Base-by-base conservation (phyloP, 345 rosid genomes). In the Lepidium aucheri region DNA sequence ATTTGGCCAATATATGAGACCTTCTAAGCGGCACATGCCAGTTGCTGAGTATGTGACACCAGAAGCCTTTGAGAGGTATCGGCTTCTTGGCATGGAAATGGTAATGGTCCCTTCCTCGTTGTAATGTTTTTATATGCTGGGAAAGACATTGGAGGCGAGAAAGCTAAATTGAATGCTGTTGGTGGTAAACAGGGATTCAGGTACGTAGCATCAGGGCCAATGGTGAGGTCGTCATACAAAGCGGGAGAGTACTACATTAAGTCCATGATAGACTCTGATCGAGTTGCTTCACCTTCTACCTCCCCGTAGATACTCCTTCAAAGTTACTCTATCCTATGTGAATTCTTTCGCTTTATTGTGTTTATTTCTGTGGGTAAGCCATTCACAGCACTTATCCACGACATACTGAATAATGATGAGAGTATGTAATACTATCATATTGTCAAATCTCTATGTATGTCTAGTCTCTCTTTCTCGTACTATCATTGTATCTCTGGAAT, bases 191-290 rank as follows among this genome's bases (percentile, higher is more conserved):
- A 91, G 97, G 97, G 99, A 70, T 95, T 91, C 63, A 91, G 99
- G 24, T 94, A 88, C 17, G 97, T 95, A 46, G 99, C 97, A 65
- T 95, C 96, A 44, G 97, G 99, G 54, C 97, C 97, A 33, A 91
- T 91, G 99, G 99, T 95, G 60, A 83, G 96, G 77, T 95, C 99
- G 52, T 95, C 99, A 8, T 95, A 91, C 85, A 95, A 95, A 82
- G 99, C 97, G 1, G 96, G 97, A 46, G 99, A 95, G 77, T 89
- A 84, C 83, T 94, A 91, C 78, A 94, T 94, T 76, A 94, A 89
- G 72, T 91, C 96, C 56, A 94, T 94, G 99, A 88, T 94, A 49
- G 97, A 94, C 49, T 76, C 88, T 26, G 96, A 87, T 78, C 89
- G 97, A 7, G 85, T 93, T 63, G 83, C 81, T 44, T 68, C 94